These are phyloP conservation scores for Phytophthora boehmeriae DNA, from an alignment of 352 stramenopile genomes.

Conservation along the genomic window DNA sequence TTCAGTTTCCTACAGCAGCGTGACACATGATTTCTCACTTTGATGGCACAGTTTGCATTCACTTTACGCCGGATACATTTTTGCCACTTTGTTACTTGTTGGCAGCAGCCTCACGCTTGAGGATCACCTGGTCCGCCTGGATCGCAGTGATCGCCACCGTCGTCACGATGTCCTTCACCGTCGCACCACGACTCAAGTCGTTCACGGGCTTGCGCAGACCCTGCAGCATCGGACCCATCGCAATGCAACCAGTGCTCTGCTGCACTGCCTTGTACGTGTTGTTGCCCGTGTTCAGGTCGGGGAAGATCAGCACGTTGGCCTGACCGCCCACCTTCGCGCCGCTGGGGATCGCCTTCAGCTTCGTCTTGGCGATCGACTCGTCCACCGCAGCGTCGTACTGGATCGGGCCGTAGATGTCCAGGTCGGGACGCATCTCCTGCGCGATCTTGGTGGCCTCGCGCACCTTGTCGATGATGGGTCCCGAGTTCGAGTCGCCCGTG, in stretches of 20 bases:
- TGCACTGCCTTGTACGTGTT: constrained; percentile 92
- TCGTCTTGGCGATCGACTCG: constrained; percentile 78
- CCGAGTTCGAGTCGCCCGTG: constrained; percentile 80
- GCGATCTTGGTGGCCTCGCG: constrained; percentile 76
- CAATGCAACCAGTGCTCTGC: constrained; percentile 75
- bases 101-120: constrained; percentile 29
- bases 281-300: constrained; percentile 89
- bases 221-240: constrained; percentile 89
- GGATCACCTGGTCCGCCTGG: constrained; percentile 75
- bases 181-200: constrained; percentile 86
- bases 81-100: constrained; percentile 10
- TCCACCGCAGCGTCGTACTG: constrained; percentile 88
- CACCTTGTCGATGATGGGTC: constrained; percentile 88
- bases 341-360: constrained; percentile 71
- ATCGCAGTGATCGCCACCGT: constrained; percentile 90
- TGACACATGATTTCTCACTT: constrained; percentile 4
- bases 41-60: constrained; percentile 7
- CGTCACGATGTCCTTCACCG: constrained; percentile 91
- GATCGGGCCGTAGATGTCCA: constrained; percentile 88
- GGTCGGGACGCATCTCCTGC: constrained; percentile 63
- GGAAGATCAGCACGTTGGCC: constrained; percentile 89
- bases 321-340: constrained; percentile 73
- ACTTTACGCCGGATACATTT: constrained; percentile 1
- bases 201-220: constrained; percentile 90
- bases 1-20: constrained; percentile 5